These are phyloP conservation scores for Pterulicium gracile DNA, from an alignment of 1,284 basidiomycete genomes.

Conservation along the genomic window DNA sequence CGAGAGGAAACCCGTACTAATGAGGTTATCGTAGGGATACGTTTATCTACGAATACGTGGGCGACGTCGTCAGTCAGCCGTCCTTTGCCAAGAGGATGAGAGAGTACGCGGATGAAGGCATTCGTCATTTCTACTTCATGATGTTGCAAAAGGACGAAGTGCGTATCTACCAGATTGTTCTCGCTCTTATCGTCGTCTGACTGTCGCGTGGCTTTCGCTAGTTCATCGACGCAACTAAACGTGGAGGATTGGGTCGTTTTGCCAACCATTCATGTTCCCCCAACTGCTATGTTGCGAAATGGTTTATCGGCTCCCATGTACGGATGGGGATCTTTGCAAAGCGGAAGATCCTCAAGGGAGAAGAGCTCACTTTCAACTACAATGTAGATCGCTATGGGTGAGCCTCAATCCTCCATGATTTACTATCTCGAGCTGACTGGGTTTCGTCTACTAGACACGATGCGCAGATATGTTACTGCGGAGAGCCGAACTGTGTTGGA, in stretches of 20 bases:
- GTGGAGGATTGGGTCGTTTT: slow-evolving; percentile 92
- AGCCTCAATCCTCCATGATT: slow-evolving; percentile 18
- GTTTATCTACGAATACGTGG: slow-evolving; percentile 97
- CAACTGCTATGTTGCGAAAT: slow-evolving; percentile 99
- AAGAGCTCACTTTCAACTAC: slow-evolving; percentile 99
- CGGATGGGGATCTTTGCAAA: slow-evolving; percentile 99
- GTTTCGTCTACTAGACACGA: slow-evolving; percentile 61
- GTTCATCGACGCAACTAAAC: slow-evolving; percentile 98
- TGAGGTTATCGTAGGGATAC: slow-evolving; percentile 47
- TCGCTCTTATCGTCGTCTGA: slow-evolving; percentile 4
- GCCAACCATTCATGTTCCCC: slow-evolving; percentile 98
- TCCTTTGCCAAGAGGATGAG: slow-evolving; percentile 93
- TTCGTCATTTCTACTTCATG: slow-evolving; percentile 99
- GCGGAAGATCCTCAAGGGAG: slow-evolving; percentile 68
- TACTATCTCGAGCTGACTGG: background rate
- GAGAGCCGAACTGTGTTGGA: slow-evolving; percentile 93
- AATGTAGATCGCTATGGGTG: slow-evolving; percentile 99
- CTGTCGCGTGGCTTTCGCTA: slow-evolving; percentile 23
- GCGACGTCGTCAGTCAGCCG: slow-evolving; percentile 85
- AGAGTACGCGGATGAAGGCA: slow-evolving; percentile 87
- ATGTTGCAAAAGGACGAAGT: slow-evolving; percentile 98
- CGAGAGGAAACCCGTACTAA: background rate
- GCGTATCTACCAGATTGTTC: slow-evolving; percentile 14
- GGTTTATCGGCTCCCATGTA: slow-evolving; percentile 87
- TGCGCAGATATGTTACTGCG: slow-evolving; percentile 92